Conservation (phyloP, 169 alveolate species). For the Eimeria tenella region DNA sequence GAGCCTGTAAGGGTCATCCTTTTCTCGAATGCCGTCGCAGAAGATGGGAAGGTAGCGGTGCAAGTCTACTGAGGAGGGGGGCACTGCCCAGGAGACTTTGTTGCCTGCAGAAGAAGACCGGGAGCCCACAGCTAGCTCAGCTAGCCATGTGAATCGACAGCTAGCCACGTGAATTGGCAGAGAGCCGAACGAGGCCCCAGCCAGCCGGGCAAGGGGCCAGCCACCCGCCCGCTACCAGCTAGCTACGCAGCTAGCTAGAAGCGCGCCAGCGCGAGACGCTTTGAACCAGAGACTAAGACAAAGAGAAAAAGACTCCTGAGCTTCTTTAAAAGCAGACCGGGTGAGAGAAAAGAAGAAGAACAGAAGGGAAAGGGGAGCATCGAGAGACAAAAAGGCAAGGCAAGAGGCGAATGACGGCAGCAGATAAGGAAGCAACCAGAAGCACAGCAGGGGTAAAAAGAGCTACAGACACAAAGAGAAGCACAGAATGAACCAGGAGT, state of each 20-base stretch:
- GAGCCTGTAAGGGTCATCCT: slow-evolving; percentile 93
- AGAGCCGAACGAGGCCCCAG: too few species aligned
- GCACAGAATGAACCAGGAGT: background rate
- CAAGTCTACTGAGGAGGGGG: slow-evolving; percentile 92
- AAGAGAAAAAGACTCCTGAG: background rate
- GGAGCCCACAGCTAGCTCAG: background rate
- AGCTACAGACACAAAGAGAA: background rate
- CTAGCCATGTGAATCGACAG: too few species aligned
- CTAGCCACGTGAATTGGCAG: too few species aligned
- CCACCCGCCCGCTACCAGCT: background rate
- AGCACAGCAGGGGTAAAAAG: background rate
- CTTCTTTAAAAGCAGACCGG: background rate
- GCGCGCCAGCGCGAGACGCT: background rate
- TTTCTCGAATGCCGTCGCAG: slow-evolving; percentile 96
- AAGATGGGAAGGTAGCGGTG: slow-evolving; percentile 95
- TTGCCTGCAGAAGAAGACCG: slow-evolving; percentile 81
- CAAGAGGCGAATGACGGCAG: background rate
- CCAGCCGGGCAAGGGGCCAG: too few species aligned
- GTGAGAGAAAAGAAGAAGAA: background rate
- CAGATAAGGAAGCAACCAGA: background rate
- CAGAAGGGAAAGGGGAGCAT: background rate
- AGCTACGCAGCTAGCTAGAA: background rate
- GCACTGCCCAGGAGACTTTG: slow-evolving; percentile 90
- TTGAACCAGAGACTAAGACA: background rate
- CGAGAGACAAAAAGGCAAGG: background rate